phyloP scores from a whole-genome alignment of 192 early-diverging fungal genomes.

The Backusella luteola region DNA sequence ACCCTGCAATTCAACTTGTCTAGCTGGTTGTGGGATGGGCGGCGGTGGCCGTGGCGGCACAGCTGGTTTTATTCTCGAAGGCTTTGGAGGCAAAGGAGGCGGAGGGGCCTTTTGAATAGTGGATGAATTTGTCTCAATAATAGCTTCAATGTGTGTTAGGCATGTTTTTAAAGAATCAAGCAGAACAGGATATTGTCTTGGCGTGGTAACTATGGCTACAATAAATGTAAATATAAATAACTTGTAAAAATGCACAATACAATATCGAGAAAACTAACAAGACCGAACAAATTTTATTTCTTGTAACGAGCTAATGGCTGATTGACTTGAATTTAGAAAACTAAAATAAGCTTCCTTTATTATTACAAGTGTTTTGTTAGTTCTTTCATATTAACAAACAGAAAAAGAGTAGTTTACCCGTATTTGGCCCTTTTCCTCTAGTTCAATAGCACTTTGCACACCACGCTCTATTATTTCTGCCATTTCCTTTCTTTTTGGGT shows the following conservation, averaged over 20 bases:
- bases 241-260: too few relatives aligned
- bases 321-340: slow-evolving; percentile 44
- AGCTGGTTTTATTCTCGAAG: slow-evolving; percentile 47
- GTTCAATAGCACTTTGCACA: slow-evolving; percentile 17
- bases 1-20: slow-evolving; percentile 15
- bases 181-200: slow-evolving; percentile 20
- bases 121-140: slow-evolving; percentile 25
- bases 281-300: slow-evolving; percentile 59
- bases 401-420: slow-evolving; percentile 12
- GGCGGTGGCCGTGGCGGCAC: slow-evolving; percentile 49
- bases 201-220: slow-evolving; percentile 30
- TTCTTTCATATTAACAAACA: neutral
- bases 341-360: slow-evolving; percentile 56
- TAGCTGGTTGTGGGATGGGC: slow-evolving; percentile 32
- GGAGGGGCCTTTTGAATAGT: slow-evolving; percentile 10
- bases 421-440: slow-evolving; percentile 33
- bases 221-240: neutral
- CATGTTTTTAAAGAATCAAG: slow-evolving; percentile 26
- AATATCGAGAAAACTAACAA: slow-evolving; percentile 36
- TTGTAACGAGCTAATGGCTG: slow-evolving; percentile 43
- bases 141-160: slow-evolving; percentile 23
- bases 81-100: slow-evolving; percentile 56
- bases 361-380: slow-evolving; percentile 8
- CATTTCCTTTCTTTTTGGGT: neutral
- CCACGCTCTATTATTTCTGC: slow-evolving; percentile 27